Percentiles rank a stretch among this genome's conserved stretches.
These are phyloP conservation scores for Whalleya microplaca DNA, from an alignment of 2,329 filamentous ascomycete genomes.

Conservation along the genomic window DNA sequence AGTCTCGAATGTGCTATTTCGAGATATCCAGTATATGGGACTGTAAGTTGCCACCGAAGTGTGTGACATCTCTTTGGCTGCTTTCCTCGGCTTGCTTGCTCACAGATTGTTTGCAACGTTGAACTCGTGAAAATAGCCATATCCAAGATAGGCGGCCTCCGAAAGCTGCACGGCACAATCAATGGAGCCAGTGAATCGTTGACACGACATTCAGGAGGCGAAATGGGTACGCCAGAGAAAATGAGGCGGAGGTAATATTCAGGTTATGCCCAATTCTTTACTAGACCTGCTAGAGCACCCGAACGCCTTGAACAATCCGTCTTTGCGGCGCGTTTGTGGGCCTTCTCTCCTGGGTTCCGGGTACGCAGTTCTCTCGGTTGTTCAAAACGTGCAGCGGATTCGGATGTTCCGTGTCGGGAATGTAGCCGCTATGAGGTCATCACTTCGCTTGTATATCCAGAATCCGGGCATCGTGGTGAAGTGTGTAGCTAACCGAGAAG, in stretches of 20 bases:
- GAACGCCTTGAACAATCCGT: neutral
- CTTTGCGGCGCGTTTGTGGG: conserved; percentile 6
- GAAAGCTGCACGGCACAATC: conserved; percentile 15
- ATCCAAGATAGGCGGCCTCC: conserved; percentile 15
- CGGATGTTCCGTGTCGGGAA: conserved; percentile 18
- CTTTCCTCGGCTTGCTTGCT: neutral
- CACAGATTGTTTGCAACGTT: neutral
- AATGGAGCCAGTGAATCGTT: conserved; percentile 21
- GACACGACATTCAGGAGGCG: conserved; percentile 16
- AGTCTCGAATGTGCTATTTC: neutral
- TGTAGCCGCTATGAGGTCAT: conserved; percentile 23
- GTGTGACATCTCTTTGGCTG: neutral
- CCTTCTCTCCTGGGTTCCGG: neutral
- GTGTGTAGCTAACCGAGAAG: conserved; percentile 7
- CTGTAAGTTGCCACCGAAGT: neutral
- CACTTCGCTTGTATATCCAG: conserved; percentile 11
- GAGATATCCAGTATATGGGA: neutral
- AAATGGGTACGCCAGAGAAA: conserved; percentile 15
- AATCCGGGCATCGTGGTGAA: conserved; percentile 8
- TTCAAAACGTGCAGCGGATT: conserved; percentile 8
- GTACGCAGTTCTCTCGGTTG: neutral
- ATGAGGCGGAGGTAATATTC: conserved; percentile 6
- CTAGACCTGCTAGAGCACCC: neutral
- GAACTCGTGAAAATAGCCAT: neutral
- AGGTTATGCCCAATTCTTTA: neutral